phyloP scores from a whole-genome alignment of 805 yeast genomes.

The Saccharomycopsis guyanensis region DNA sequence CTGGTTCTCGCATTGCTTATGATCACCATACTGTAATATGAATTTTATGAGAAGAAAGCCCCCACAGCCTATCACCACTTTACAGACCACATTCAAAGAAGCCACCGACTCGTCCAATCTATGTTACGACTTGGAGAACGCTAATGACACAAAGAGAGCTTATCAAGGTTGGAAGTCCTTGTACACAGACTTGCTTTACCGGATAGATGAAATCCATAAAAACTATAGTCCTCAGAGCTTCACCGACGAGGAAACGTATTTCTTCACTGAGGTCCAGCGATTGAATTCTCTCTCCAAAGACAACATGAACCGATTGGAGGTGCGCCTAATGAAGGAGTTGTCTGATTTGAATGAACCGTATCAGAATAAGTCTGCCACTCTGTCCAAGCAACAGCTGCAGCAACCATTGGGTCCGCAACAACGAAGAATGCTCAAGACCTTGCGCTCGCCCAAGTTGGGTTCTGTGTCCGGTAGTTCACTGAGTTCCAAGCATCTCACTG shows the following conservation, averaged over 20 bases:
- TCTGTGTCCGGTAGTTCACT: slow-evolving; percentile 10
- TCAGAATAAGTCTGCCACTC: neutral
- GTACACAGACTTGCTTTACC: slow-evolving; percentile 52
- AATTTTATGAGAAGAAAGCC: slow-evolving; percentile 51
- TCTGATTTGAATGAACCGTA: slow-evolving; percentile 7
- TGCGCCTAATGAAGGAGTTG: slow-evolving; percentile 11
- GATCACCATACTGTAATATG: no score
- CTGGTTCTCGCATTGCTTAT: no score
- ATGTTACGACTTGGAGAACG: slow-evolving; percentile 52
- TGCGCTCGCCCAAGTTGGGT: slow-evolving; percentile 25
- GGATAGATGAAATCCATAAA: slow-evolving; percentile 46
- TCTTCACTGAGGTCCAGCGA: slow-evolving; percentile 11
- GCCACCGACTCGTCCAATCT: slow-evolving; percentile 52
- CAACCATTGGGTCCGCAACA: slow-evolving; percentile 21
- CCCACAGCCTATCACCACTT: slow-evolving; percentile 48
- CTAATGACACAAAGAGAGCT: slow-evolving; percentile 44
- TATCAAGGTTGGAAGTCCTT: slow-evolving; percentile 67
- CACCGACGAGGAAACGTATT: slow-evolving; percentile 16
- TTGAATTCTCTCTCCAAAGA: slow-evolving; percentile 15
- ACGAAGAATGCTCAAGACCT: slow-evolving; percentile 28
- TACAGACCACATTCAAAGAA: slow-evolving; percentile 54
- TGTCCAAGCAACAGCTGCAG: slow-evolving; percentile 18
- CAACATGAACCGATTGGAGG: slow-evolving; percentile 17
- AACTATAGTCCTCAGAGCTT: slow-evolving; percentile 22
- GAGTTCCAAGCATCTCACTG: neutral